Conservation (phyloP, 495 filamentous ascomycete species). For the Xylaria telfairii region DNA sequence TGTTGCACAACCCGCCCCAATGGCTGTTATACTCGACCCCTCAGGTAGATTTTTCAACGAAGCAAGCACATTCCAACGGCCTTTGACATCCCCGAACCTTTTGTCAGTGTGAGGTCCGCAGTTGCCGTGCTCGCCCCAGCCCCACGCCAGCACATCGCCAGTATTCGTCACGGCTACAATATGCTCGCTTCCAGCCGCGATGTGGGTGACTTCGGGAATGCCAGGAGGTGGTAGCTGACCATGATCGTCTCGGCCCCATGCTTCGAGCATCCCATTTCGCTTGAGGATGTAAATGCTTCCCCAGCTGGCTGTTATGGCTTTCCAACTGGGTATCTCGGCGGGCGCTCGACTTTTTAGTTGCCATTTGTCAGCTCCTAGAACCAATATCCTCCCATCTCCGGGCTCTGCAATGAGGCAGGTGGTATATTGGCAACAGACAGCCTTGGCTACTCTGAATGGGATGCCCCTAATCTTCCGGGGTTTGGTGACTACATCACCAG, state of each 20-base stretch:
- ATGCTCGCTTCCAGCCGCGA: conserved; percentile 91
- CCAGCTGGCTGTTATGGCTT: conserved; percentile 77
- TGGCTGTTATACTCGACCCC: conserved; percentile 52
- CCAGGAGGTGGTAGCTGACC: conserved; percentile 73
- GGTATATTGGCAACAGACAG: conserved; percentile 82
- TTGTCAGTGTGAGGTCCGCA: conserved; percentile 72
- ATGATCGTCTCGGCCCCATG: conserved; percentile 83
- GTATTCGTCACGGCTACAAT: conserved; percentile 68
- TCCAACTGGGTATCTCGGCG: conserved; percentile 53
- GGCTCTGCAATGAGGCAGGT: conserved; percentile 69
- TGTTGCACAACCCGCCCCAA: conserved; percentile 88
- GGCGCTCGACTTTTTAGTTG: conserved; percentile 56
- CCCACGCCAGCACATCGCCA: conserved; percentile 75
- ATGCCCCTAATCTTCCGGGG: conserved; percentile 66
- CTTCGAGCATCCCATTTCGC: conserved; percentile 59
- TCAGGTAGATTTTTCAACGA: conserved; percentile 53
- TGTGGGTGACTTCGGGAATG: conserved; percentile 55
- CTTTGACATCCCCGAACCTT: conserved; percentile 67
- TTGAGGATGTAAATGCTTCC: conserved; percentile 74
- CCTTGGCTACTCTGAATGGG: conserved; percentile 61
- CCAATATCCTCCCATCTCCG: conserved; percentile 57
- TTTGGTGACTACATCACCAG: conserved; percentile 49
- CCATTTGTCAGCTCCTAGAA: conserved; percentile 78
- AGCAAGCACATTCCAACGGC: conserved; percentile 65
- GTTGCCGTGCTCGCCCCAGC: conserved; percentile 98